phyloP scores from a whole-genome alignment of 306 rosid genomes.

The Luffa aegyptiaca region DNA sequence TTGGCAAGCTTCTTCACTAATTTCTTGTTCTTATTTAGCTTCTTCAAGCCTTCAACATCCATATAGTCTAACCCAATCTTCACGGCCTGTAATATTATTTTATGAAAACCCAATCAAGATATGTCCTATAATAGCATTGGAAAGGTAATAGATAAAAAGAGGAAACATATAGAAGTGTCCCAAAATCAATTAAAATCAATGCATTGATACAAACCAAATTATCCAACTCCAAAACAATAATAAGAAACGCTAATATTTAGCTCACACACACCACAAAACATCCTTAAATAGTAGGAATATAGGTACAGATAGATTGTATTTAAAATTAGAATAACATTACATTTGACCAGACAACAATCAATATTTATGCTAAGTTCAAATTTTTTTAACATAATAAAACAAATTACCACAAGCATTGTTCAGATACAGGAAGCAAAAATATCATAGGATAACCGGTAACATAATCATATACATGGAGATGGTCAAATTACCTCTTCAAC shows the following conservation, averaged over 20 bases:
- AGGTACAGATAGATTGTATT: neutral
- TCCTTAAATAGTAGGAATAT: neutral
- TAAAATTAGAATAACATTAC: neutral
- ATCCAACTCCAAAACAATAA: neutral
- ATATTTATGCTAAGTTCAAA: neutral
- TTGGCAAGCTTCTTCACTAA: constrained; percentile 75
- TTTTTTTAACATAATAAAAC: neutral
- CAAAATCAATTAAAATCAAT: neutral
- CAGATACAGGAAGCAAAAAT: neutral
- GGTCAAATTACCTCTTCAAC: constrained; percentile 61
- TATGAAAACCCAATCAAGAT: neutral
- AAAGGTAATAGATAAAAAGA: neutral
- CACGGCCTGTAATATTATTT: constrained; percentile 39
- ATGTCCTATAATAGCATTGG: neutral
- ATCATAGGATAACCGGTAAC: neutral
- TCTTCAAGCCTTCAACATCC: constrained; percentile 80
- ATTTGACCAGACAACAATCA: neutral
- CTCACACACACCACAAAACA: neutral
- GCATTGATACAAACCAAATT: neutral
- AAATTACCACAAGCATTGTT: neutral
- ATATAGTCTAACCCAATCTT: constrained; percentile 65
- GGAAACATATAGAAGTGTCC: neutral
- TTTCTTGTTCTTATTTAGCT: constrained; percentile 75
- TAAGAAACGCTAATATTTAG: neutral
- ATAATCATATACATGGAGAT: neutral